These are phyloP conservation scores for Nakazawaea ambrosiae DNA, from an alignment of 805 yeast species.

Conservation along the genomic window DNA sequence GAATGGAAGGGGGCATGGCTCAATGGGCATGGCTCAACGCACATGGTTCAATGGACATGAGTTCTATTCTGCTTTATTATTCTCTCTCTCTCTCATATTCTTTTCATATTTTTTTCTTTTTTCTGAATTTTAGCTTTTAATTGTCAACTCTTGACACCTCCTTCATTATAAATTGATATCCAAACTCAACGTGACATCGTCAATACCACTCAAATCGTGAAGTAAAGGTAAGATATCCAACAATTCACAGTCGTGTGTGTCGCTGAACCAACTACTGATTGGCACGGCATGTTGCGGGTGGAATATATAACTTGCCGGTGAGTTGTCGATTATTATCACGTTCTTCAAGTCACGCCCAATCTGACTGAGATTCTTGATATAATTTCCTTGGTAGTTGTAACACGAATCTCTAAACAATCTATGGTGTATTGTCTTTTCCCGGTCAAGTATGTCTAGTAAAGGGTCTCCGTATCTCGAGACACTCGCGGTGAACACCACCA, in stretches of 20 bases:
- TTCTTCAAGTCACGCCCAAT: constrained; percentile 88
- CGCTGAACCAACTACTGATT: constrained; percentile 96
- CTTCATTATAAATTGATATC: constrained; percentile 62
- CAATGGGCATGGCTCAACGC: too few relatives aligned
- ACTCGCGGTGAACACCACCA: constrained; percentile 95
- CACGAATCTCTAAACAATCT: constrained; percentile 93
- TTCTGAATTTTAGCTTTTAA: too few relatives aligned
- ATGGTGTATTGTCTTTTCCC: constrained; percentile 73
- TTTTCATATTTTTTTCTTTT: constrained; percentile 7
- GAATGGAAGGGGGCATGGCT: too few relatives aligned
- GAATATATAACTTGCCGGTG: constrained; percentile 96
- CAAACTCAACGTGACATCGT: constrained; percentile 78
- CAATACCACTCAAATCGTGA: constrained; percentile 79
- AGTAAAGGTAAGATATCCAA: constrained; percentile 85
- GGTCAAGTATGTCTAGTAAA: constrained; percentile 78
- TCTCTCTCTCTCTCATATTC: background rate
- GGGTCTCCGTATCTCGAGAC: constrained; percentile 97
- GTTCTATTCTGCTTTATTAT: too few relatives aligned
- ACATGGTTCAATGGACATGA: too few relatives aligned
- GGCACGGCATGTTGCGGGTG: constrained; percentile 99
- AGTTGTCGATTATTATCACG: constrained; percentile 87
- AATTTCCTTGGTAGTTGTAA: constrained; percentile 88
- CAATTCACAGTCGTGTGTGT: constrained; percentile 93
- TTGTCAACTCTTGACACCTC: too few relatives aligned
- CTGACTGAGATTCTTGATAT: constrained; percentile 87